phyloP scores from a whole-genome alignment of 192 early-diverging fungal genomes.

The Coemansia interrupta region DNA sequence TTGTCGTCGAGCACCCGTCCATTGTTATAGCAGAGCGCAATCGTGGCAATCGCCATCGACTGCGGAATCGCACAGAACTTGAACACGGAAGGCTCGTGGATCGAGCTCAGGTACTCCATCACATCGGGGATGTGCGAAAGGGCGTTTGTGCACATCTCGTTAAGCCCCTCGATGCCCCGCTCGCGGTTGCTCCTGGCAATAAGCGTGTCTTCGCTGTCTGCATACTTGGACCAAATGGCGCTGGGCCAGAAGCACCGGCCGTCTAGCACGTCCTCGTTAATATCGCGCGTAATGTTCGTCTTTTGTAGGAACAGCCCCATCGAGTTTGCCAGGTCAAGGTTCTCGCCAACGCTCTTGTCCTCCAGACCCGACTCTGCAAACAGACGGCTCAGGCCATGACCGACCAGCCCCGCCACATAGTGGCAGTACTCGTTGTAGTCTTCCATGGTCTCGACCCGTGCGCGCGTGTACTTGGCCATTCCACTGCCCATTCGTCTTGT shows the following conservation, averaged over 20 bases:
- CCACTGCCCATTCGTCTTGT: slow-evolving; percentile 89
- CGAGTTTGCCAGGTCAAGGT: slow-evolving; percentile 68
- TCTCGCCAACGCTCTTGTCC: slow-evolving; percentile 52
- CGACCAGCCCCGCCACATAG: slow-evolving; percentile 96
- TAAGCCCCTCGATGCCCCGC: slow-evolving; percentile 74
- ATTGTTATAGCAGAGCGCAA: slow-evolving; percentile 86
- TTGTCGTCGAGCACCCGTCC: slow-evolving; percentile 69
- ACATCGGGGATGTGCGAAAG: slow-evolving; percentile 81
- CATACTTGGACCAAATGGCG: slow-evolving; percentile 87
- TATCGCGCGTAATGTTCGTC: slow-evolving; percentile 96
- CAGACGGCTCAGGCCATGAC: slow-evolving; percentile 85
- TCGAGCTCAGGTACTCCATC: slow-evolving; percentile 76
- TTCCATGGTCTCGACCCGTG: slow-evolving; percentile 65
- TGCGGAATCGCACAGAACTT: slow-evolving; percentile 99
- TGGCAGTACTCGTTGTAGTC: slow-evolving; percentile 98
- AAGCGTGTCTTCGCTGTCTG: slow-evolving; percentile 66
- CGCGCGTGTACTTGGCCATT: slow-evolving; percentile 83
- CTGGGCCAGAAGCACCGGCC: slow-evolving; percentile 95
- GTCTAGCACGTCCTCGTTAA: slow-evolving; percentile 83
- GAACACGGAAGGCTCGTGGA: slow-evolving; percentile 80
- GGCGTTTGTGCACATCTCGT: slow-evolving; percentile 83
- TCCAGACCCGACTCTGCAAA: slow-evolving; percentile 87
- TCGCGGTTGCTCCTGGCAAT: slow-evolving; percentile 65
- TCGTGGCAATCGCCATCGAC: slow-evolving; percentile 95
- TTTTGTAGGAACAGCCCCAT: slow-evolving; percentile 99